Evolutionary conservation across 2,329 filamentous ascomycete genomes (phyloP).

Genomic region (Stylonectria norvegica): DNA sequence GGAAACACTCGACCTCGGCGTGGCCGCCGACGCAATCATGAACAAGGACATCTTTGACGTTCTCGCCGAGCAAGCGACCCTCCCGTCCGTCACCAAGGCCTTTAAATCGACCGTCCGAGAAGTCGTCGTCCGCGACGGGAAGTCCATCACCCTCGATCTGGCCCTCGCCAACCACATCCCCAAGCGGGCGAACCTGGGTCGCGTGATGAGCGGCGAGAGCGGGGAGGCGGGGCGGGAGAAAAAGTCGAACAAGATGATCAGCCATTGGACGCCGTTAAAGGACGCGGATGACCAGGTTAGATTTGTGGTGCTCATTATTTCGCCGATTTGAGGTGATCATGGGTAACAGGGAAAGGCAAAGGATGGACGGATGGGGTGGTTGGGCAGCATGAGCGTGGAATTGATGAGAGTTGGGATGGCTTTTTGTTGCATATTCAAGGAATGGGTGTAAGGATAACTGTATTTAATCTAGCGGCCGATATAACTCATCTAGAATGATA

Average conservation of each 20-base stretch:
- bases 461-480: conserved; percentile 12
- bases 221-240: conserved; percentile 13
- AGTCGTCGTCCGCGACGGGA: conserved; percentile 34
- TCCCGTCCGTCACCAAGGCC: conserved; percentile 40
- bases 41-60: conserved; percentile 54
- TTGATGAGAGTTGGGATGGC: background rate
- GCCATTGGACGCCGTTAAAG: conserved; percentile 29
- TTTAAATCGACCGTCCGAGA: conserved; percentile 45
- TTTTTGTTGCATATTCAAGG: conserved; percentile 5
- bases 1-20: conserved; percentile 43
- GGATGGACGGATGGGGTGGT: background rate
- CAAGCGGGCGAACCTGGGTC: conserved; percentile 21
- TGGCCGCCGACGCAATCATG: conserved; percentile 34
- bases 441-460: conserved; percentile 11
- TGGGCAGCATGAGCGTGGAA: conserved; percentile 1
- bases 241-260: conserved; percentile 25
- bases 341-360: background rate
- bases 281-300: conserved; percentile 23
- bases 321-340: conserved; percentile 7
- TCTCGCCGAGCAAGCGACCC: conserved; percentile 46
- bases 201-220: conserved; percentile 13
- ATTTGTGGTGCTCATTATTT: conserved; percentile 22
- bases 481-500: conserved; percentile 10
- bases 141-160: conserved; percentile 32
- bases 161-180: conserved; percentile 27